Evolutionary conservation across 2,329 filamentous ascomycete genomes (phyloP), one percentile per base, ranked within the genome.

Genomic region (Peltaster fructicola): DNA sequence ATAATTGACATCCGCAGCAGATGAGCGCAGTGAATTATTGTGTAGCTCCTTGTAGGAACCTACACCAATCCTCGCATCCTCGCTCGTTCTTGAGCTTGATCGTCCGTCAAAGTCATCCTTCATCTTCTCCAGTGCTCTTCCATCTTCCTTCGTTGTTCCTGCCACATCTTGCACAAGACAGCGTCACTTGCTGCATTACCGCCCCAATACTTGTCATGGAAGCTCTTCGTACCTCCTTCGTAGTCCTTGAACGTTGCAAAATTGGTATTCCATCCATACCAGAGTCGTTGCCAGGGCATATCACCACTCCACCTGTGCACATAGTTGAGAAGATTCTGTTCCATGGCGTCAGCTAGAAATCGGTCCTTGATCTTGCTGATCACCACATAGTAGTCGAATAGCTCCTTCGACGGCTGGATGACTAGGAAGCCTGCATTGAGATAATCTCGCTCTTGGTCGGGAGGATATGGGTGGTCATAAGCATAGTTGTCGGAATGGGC

Each of bases 161-260:
- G 43, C 45, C 47, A 50, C 15, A 49, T 43, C 8, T 30, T 38
- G 33, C 46, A 47, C 25, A 50, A 28, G 10, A 44, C 32, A 5
- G 36, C 30, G 38, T 50, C 46, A 32, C 49, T 45, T 25, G 37
- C 41, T 7, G 38, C 35, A 36, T 49, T 46, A 2, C 37, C 40
- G 33, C 50, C 44, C 52, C 52, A 55, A 30, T 45, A 53, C 40
- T 55, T 54, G 3, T 48, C 49, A 32, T 53, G 50, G 25, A 53
- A 48, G 22, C 45, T 50, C 19, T 36, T 36, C 23, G 43, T 47
- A 1, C 48, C 50, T 8, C 36, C 44, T 15, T 42, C 31, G 29
- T 43, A 48, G 24, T 54, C 51, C 16, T 42, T 46, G 24, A 41
- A 41, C 18, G 38, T 51, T 4, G 52, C 50, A 42, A 45, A 53